Percentiles rank a stretch among this genome's conserved stretches.
phyloP scores from a whole-genome alignment of 805 yeast species.

The Lipomyces lipofer region DNA sequence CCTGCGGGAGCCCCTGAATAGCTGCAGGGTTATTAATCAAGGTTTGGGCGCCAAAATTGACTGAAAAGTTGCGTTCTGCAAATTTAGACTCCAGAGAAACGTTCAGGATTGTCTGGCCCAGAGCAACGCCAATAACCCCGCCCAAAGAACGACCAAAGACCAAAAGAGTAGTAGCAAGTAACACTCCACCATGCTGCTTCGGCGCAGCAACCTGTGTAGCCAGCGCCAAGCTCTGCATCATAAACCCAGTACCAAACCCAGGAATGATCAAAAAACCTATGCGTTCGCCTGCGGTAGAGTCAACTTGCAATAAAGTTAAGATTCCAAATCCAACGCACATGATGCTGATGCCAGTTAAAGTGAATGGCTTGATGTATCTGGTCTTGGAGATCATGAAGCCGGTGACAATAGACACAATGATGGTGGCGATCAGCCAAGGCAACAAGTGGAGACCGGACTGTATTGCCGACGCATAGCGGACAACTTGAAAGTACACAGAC shows the following conservation, averaged over 20 bases:
- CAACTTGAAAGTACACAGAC: slow-evolving; percentile 52
- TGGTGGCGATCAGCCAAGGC: slow-evolving; percentile 49
- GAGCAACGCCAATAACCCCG: slow-evolving; percentile 39
- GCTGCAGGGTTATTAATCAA: slow-evolving; percentile 1
- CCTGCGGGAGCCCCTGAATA: neutral
- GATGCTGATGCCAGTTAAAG: slow-evolving; percentile 42
- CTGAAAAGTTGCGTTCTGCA: neutral
- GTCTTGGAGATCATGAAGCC: slow-evolving; percentile 48
- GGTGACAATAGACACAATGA: slow-evolving; percentile 45
- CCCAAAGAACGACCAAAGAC: slow-evolving; percentile 38
- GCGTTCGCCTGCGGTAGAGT: slow-evolving; percentile 42
- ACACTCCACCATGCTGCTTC: slow-evolving; percentile 22
- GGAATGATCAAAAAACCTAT: slow-evolving; percentile 50
- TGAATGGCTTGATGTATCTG: slow-evolving; percentile 45
- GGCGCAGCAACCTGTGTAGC: slow-evolving; percentile 13
- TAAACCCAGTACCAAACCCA: slow-evolving; percentile 51
- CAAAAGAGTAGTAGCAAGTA: slow-evolving; percentile 38
- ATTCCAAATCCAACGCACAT: slow-evolving; percentile 50
- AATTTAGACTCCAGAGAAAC: neutral
- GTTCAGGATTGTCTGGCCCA: slow-evolving; percentile 28
- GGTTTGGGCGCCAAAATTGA: neutral
- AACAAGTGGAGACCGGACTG: slow-evolving; percentile 45
- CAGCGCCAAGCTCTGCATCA: slow-evolving; percentile 11
- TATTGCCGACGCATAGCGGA: slow-evolving; percentile 44
- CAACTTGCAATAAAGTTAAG: slow-evolving; percentile 43